Conservation (phyloP, 2,329 filamentous ascomycete genomes). For the Xylariaceae sp. region DNA sequence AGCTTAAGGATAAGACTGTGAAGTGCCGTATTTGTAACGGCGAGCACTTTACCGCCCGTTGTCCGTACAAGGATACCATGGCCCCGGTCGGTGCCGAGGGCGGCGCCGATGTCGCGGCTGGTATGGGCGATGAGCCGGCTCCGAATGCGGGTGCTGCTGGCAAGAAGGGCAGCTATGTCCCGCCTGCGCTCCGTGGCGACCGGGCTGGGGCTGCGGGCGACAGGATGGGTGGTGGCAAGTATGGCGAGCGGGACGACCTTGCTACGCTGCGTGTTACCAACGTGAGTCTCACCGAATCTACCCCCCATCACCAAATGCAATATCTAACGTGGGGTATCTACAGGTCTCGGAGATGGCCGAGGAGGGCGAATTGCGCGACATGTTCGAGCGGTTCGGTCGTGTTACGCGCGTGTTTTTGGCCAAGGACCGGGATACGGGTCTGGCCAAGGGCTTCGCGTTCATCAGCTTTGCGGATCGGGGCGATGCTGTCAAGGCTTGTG, state of each 20-base stretch:
- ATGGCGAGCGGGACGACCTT: constrained; percentile 86
- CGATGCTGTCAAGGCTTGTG: constrained; percentile 87
- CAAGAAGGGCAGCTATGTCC: constrained; percentile 83
- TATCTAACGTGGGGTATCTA: constrained; percentile 6
- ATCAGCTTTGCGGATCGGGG: constrained; percentile 89
- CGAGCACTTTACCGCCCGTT: constrained; percentile 98
- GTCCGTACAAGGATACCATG: constrained; percentile 99
- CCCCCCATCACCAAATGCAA: background rate
- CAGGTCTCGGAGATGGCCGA: constrained; percentile 96
- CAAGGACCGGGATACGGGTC: constrained; percentile 92
- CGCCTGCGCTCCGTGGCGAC: constrained; percentile 80
- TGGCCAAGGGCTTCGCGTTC: constrained; percentile 98
- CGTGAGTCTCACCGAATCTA: constrained; percentile 53
- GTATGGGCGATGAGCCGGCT: constrained; percentile 45
- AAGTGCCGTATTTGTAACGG: constrained; percentile 99
- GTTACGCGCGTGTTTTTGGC: constrained; percentile 97
- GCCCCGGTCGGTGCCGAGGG: constrained; percentile 67
- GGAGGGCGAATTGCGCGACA: constrained; percentile 88
- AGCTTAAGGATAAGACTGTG: constrained; percentile 98
- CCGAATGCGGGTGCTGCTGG: constrained; percentile 44
- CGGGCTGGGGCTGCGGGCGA: constrained; percentile 61
- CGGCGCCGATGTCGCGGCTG: constrained; percentile 48
- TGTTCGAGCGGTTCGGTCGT: constrained; percentile 96
- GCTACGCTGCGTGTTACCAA: constrained; percentile 97
- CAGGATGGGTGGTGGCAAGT: constrained; percentile 82